Conservation (phyloP, 1,139 yeast genomes). For the Candida sojae region DNA sequence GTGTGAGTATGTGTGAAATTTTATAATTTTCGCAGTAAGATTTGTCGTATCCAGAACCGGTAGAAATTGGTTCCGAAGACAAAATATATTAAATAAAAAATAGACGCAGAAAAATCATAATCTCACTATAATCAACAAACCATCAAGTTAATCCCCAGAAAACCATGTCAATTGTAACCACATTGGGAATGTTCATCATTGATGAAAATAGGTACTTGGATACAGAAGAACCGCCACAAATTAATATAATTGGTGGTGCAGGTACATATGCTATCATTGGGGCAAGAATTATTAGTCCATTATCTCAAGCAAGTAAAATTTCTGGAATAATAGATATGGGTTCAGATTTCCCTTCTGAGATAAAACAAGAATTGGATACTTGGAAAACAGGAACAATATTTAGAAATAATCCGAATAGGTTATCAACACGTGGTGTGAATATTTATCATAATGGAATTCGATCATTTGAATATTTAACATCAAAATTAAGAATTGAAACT, state of each 20-base stretch:
- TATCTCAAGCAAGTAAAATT: conserved; percentile 32
- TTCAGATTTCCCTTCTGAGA: conserved; percentile 62
- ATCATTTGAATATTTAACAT: conserved; percentile 46
- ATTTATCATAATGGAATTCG: conserved; percentile 65
- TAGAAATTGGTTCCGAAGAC: background rate
- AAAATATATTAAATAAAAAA: background rate
- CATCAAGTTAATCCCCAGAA: background rate
- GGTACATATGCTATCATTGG: conserved; percentile 87
- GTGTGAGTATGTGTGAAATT: too few species aligned
- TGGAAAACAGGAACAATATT: conserved; percentile 68
- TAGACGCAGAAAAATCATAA: background rate
- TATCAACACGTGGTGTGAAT: conserved; percentile 84
- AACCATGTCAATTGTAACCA: conserved; percentile 40
- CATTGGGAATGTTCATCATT: conserved; percentile 89
- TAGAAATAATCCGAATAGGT: conserved; percentile 51
- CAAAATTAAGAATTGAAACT: conserved; percentile 64
- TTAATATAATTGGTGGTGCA: conserved; percentile 82
- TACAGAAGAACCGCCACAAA: conserved; percentile 40
- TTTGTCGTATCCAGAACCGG: too few species aligned
- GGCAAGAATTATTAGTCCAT: conserved; percentile 55
- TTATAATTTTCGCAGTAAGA: background rate
- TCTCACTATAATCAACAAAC: background rate
- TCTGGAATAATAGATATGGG: conserved; percentile 83
- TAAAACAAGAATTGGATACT: conserved; percentile 45
- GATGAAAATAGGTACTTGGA: conserved; percentile 74